phyloP scores from a whole-genome alignment of 345 rosid species.

The Syzygium aqueum region DNA sequence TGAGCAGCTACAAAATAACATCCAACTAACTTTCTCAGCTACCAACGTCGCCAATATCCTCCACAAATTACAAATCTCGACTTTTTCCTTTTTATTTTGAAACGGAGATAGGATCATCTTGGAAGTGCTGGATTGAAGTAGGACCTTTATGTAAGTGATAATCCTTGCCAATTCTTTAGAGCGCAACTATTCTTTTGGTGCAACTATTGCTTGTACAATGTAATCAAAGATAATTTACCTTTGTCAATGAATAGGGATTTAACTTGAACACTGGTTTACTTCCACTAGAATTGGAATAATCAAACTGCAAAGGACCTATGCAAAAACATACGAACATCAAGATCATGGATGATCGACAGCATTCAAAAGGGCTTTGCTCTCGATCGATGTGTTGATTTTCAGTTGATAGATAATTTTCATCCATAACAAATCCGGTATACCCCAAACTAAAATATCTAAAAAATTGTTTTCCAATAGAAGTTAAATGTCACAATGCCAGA shows the following conservation, averaged over 20 bases:
- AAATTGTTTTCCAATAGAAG: too few species aligned
- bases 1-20: background rate
- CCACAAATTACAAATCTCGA: background rate
- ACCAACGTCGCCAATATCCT: background rate
- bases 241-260: conserved; percentile 23
- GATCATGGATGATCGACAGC: background rate
- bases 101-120: background rate
- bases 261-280: conserved; percentile 1
- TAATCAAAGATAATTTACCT: conserved; percentile 2
- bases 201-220: background rate
- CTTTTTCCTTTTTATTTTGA: background rate
- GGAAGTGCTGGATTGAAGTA: background rate
- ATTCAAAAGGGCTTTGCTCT: background rate
- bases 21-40: background rate
- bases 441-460: background rate
- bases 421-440: background rate
- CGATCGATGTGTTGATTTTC: background rate
- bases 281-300: conserved; percentile 6
- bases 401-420: background rate
- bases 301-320: conserved; percentile 22
- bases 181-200: background rate
- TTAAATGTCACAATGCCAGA: background rate
- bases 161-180: background rate
- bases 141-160: background rate
- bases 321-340: background rate